Conservation (phyloP, 176 grass and related monocot genomes). For the Miscanthus lutarioriparius region DNA sequence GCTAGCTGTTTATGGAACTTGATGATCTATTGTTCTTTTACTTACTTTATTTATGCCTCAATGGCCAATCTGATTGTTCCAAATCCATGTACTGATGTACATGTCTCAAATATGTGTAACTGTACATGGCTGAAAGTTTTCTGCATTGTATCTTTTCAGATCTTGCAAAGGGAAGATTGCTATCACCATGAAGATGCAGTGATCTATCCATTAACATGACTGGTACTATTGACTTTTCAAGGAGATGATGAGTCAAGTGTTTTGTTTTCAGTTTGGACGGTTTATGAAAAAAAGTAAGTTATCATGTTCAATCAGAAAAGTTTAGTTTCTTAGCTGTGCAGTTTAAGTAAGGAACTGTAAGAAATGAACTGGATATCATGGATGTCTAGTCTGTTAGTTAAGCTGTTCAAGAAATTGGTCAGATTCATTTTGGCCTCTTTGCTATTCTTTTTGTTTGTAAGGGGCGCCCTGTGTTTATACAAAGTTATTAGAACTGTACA, state of each 20-base stretch:
- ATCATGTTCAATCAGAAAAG: background rate
- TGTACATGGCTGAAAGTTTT: conserved; percentile 6
- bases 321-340: background rate
- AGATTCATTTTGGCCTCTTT: background rate
- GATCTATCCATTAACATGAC: background rate
- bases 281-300: background rate
- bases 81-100: background rate
- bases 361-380: background rate
- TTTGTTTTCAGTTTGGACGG: background rate
- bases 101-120: background rate
- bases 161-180: conserved; percentile 8
- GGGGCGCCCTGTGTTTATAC: background rate
- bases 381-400: background rate
- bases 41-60: background rate
- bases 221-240: background rate
- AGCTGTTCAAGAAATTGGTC: background rate
- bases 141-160: conserved; percentile 9
- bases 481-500: background rate
- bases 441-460: background rate
- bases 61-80: background rate
- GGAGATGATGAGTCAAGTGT: background rate
- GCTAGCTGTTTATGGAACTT: background rate
- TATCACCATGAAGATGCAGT: conserved; percentile 4
- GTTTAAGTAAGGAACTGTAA: conserved; percentile 7
- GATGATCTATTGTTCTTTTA: background rate